Percentiles rank a stretch among this genome's conserved stretches.
phyloP scores from a whole-genome alignment of 2,329 filamentous ascomycete species.

The Colletotrichum paranaense region DNA sequence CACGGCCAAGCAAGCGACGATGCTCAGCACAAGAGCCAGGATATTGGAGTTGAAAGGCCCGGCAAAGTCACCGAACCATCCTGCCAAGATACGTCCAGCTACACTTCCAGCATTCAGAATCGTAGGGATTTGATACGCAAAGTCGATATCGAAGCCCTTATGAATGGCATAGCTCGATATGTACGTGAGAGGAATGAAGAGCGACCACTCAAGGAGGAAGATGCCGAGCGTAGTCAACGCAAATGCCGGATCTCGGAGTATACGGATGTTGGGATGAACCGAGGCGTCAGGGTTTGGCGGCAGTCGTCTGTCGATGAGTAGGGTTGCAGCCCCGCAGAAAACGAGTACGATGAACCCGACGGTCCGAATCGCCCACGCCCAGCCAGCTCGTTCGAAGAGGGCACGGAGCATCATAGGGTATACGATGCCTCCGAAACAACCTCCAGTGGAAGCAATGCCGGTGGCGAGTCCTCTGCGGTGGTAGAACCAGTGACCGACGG shows the following conservation, averaged over 20 bases:
- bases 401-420: constrained; percentile 66
- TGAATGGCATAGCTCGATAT: constrained; percentile 79
- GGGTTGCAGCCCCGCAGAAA: constrained; percentile 56
- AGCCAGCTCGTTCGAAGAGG: background rate
- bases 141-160: constrained; percentile 70
- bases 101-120: constrained; percentile 86
- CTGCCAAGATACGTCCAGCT: constrained; percentile 81
- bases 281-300: constrained; percentile 69
- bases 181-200: constrained; percentile 85
- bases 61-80: constrained; percentile 81
- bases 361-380: constrained; percentile 58
- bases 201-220: constrained; percentile 78
- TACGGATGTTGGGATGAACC: constrained; percentile 71
- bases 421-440: constrained; percentile 75
- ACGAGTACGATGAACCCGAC: constrained; percentile 60
- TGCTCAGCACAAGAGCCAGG: constrained; percentile 69
- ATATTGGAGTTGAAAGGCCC: constrained; percentile 89
- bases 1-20: constrained; percentile 74
- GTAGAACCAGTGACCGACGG: constrained; percentile 78
- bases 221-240: constrained; percentile 72
- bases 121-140: constrained; percentile 82
- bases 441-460: constrained; percentile 82
- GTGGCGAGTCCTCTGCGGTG: constrained; percentile 80
- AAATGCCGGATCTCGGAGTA: constrained; percentile 72
- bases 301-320: constrained; percentile 67